Evolutionary conservation across 2,329 filamentous ascomycete species (phyloP).

Genomic region (Tolypocladium ophioglossoides): DNA sequence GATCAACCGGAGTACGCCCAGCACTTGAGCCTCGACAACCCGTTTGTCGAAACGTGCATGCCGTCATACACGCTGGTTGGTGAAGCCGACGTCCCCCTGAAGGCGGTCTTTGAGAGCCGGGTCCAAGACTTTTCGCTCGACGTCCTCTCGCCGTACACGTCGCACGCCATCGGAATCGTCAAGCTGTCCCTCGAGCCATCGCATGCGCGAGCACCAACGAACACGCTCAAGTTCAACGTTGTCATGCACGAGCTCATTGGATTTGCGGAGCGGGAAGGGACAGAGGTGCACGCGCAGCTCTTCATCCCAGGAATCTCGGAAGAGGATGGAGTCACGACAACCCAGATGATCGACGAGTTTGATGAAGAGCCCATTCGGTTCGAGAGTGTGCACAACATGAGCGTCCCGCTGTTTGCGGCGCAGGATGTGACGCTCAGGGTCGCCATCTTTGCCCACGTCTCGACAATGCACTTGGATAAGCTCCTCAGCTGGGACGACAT

Average conservation of each 20-base stretch:
- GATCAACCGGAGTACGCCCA: constrained; percentile 91
- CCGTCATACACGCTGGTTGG: constrained; percentile 87
- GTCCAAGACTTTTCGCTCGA: constrained; percentile 93
- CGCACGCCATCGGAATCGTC: constrained; percentile 81
- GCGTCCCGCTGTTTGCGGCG: constrained; percentile 64
- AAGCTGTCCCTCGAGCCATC: constrained; percentile 88
- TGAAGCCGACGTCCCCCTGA: constrained; percentile 84
- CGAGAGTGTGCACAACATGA: constrained; percentile 98
- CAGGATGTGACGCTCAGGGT: constrained; percentile 69
- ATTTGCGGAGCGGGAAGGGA: constrained; percentile 91
- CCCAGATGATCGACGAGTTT: constrained; percentile 87
- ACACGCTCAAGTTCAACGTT: constrained; percentile 94
- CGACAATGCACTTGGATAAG: constrained; percentile 91
- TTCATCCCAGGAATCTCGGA: constrained; percentile 87
- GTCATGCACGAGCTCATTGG: constrained; percentile 95
- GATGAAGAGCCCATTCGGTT: constrained; percentile 89
- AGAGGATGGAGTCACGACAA: constrained; percentile 85
- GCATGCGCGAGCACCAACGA: constrained; percentile 81
- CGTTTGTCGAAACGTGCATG: constrained; percentile 84
- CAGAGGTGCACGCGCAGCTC: constrained; percentile 91
- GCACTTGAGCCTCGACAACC: constrained; percentile 86
- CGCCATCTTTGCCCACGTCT: constrained; percentile 85
- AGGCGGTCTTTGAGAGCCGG: constrained; percentile 85
- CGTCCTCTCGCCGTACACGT: constrained; percentile 84
- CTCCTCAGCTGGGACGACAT: constrained; percentile 98